Evolutionary conservation across 1,284 basidiomycete species (phyloP), one percentile per base, ranked within the genome.

Genomic region (Ceratobasidium sp.): DNA sequence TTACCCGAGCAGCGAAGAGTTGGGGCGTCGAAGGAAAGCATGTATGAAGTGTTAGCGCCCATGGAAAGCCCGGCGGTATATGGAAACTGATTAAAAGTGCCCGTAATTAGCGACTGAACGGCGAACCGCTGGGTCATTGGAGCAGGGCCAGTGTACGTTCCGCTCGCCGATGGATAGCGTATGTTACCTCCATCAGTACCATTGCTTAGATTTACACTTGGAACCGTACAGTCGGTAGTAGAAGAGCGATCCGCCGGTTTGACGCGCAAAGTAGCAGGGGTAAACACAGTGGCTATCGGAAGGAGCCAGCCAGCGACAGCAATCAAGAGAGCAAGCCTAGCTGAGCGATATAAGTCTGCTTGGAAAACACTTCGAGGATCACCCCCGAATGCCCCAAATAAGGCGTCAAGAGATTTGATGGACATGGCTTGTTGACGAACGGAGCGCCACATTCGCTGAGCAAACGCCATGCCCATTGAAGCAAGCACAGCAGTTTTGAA

Each of bases 241-340:
- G 62, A 65, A 44, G 73, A 56, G 9, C 40, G 61, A 44, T 65
- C 54, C 5, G 15, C 38, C 5, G 62, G 28, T 40, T 75, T 75
- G 50, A 75, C 62, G 7, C 73, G 73, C 40, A 75, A 54, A 28
- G 73, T 75, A n/a, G 73, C 73, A 26, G 73, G 73, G 12, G 73
- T 75, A 46, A 75, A 75, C 9, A 75, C 61, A 38, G 73, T 75
- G 13, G 73, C 61, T 7, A 75, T 56, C 12, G 73, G 73, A n/a
- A 75, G 61, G 12, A 75, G 33, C 73, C 73, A 75, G 23, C 28
- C 61, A 54, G 50, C 33, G 3, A 75, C 56, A 26, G 73, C 73
- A 33, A 75, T 44, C 26, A 75, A 38, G 4, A 75, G 62, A 42
- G 73, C 61, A 52, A 75, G 59, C 33, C 73, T 65, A 50, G 73